Evolutionary conservation across 177 flowering plant genomes (phyloP).

Genomic region (Vitis hybrid): DNA sequence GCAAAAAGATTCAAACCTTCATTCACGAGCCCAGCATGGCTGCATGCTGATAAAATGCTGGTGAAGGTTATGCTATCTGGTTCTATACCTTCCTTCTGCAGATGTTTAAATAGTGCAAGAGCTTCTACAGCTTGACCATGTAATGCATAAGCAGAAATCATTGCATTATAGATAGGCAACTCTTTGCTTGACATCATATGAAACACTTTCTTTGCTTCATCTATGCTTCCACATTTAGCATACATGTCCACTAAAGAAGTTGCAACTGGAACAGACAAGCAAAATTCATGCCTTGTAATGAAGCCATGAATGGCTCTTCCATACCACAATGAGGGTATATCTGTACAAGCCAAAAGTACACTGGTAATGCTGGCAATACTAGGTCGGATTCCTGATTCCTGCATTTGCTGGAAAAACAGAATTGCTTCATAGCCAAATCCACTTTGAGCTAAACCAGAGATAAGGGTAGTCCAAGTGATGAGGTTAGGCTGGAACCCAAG

Average conservation of each 20-base stretch:
- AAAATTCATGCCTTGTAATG: constrained; percentile 27
- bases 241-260: constrained; percentile 68
- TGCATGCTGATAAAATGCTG: constrained; percentile 58
- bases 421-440: constrained; percentile 46
- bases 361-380: constrained; percentile 34
- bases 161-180: constrained; percentile 59
- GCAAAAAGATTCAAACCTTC: constrained; percentile 53
- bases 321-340: constrained; percentile 28
- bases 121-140: constrained; percentile 60
- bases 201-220: constrained; percentile 46
- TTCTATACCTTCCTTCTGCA: constrained; percentile 36
- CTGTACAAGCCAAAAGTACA: constrained; percentile 50
- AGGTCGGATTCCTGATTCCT: constrained; percentile 46
- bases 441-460: constrained; percentile 62
- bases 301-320: constrained; percentile 66
- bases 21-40: constrained; percentile 52
- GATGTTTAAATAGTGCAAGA: constrained; percentile 36
- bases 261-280: constrained; percentile 24
- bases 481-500: constrained; percentile 45
- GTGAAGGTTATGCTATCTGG: constrained; percentile 68
- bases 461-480: constrained; percentile 61
- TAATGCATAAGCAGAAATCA: constrained; percentile 61
- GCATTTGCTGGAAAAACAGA: constrained; percentile 45
- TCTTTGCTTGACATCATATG: constrained; percentile 33
- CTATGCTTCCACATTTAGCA: constrained; percentile 62